phyloP scores from a whole-genome alignment of 805 yeast species.

The Starmera caribaea region DNA sequence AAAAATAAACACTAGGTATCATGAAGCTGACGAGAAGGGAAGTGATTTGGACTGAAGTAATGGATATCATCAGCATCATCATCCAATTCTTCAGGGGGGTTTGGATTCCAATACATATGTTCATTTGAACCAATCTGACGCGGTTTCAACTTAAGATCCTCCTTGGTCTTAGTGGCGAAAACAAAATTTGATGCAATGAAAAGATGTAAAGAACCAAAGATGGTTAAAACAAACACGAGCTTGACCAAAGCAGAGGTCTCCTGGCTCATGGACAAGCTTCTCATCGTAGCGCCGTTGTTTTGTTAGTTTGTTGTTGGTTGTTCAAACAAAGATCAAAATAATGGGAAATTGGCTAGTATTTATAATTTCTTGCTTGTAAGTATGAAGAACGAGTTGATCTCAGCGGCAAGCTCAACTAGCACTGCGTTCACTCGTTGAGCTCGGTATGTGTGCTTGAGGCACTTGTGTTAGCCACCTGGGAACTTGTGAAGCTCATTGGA shows the following conservation, averaged over 20 bases:
- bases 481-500: constrained; percentile 12
- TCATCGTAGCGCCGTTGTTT: no score
- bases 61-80: constrained; percentile 12
- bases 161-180: background rate
- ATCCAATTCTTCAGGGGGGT: constrained; percentile 5
- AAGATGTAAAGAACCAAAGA: no score
- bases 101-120: constrained; percentile 15
- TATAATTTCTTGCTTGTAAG: constrained; percentile 1
- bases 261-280: no score
- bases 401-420: constrained; percentile 3
- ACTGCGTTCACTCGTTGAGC: background rate
- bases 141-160: constrained; percentile 1
- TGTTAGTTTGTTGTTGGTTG: no score
- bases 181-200: no score
- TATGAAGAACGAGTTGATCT: constrained; percentile 5
- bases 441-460: constrained; percentile 12
- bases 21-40: constrained; percentile 16
- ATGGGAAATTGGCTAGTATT: no score
- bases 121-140: constrained; percentile 9
- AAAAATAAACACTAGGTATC: background rate
- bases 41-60: constrained; percentile 12
- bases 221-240: no score
- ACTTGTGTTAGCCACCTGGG: constrained; percentile 8
- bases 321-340: no score
- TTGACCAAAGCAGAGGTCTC: no score